A percentile compares a stretch with the other conserved stretches of the same genome.
These are phyloP conservation scores for Talaromyces sp. DNA, from an alignment of 2,329 filamentous ascomycete genomes.

Conservation along the genomic window DNA sequence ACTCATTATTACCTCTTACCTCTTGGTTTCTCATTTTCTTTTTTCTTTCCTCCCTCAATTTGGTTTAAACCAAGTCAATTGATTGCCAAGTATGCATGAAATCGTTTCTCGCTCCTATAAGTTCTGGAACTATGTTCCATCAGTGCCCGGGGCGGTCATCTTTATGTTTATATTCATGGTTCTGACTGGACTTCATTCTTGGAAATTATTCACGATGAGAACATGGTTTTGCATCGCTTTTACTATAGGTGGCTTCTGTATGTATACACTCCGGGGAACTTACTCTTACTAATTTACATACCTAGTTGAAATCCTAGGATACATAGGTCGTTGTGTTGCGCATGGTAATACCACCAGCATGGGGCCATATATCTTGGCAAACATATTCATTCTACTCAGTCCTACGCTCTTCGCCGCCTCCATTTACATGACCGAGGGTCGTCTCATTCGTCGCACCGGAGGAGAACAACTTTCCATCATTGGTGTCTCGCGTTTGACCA, in stretches of 20 bases:
- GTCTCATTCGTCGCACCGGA: conserved; percentile 21
- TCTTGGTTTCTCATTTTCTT: no score
- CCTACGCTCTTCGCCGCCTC: conserved; percentile 32
- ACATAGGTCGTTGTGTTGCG: background rate
- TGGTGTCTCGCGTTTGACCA: conserved; percentile 24
- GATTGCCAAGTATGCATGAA: no score
- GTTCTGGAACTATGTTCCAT: conserved; percentile 40
- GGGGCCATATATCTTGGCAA: conserved; percentile 23
- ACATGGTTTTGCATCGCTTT: conserved; percentile 46
- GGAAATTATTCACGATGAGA: conserved; percentile 36
- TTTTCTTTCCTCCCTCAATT: no score
- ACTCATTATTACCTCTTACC: no score
- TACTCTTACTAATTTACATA: no score
- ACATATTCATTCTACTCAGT: conserved; percentile 23
- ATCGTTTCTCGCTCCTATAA: background rate
- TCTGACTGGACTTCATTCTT: conserved; percentile 38
- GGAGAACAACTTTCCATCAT: conserved; percentile 24
- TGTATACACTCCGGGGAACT: no score
- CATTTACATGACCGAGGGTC: conserved; percentile 30
- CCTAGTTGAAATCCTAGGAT: background rate
- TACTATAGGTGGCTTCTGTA: conserved; percentile 34
- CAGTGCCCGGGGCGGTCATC: conserved; percentile 40
- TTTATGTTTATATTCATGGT: conserved; percentile 43
- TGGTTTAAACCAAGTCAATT: no score
- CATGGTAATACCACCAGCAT: background rate